Conservation (phyloP, 495 filamentous ascomycete species). For the Trichoderma virens region DNA sequence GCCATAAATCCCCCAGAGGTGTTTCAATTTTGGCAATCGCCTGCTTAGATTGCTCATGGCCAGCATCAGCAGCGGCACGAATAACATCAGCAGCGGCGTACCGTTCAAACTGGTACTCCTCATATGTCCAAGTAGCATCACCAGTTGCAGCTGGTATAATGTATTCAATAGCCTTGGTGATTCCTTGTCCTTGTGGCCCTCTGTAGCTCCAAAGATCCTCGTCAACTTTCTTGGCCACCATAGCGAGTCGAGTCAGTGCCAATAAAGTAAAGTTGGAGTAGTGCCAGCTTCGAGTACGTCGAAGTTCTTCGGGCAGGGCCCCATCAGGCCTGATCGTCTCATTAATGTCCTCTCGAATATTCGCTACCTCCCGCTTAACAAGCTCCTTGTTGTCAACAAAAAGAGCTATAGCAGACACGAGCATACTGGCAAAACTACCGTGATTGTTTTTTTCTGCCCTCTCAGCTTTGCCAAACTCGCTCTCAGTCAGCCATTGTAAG, state of each 20-base stretch:
- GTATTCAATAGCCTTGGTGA: constrained; percentile 14
- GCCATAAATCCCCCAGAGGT: not conserved
- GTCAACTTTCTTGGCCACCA: constrained; percentile 13
- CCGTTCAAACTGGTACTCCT: constrained; percentile 13
- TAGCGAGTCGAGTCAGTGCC: constrained; percentile 12
- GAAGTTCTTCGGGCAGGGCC: constrained; percentile 14
- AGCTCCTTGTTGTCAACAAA: constrained; percentile 14
- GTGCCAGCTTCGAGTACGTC: constrained; percentile 18
- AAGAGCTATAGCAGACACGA: constrained; percentile 14
- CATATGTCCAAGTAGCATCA: constrained; percentile 10
- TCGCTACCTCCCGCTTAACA: constrained; percentile 9
- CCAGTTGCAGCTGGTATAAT: constrained; percentile 16
- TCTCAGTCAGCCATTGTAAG: constrained; percentile 14
- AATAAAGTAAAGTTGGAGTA: constrained; percentile 17
- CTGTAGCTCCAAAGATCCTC: constrained; percentile 15
- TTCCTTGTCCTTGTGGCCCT: constrained; percentile 15
- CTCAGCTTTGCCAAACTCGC: constrained; percentile 14
- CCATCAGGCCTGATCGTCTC: constrained; percentile 13
- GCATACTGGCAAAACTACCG: constrained; percentile 16
- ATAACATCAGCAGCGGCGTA: constrained; percentile 15
- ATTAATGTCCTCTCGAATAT: constrained; percentile 2
- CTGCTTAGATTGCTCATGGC: not conserved
- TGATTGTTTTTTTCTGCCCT: constrained; percentile 15
- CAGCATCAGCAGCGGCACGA: constrained; percentile 13
- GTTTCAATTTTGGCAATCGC: not conserved